Evolutionary conservation across 2,329 filamentous ascomycete species (phyloP).

Genomic region (Ophiostoma sp.): DNA sequence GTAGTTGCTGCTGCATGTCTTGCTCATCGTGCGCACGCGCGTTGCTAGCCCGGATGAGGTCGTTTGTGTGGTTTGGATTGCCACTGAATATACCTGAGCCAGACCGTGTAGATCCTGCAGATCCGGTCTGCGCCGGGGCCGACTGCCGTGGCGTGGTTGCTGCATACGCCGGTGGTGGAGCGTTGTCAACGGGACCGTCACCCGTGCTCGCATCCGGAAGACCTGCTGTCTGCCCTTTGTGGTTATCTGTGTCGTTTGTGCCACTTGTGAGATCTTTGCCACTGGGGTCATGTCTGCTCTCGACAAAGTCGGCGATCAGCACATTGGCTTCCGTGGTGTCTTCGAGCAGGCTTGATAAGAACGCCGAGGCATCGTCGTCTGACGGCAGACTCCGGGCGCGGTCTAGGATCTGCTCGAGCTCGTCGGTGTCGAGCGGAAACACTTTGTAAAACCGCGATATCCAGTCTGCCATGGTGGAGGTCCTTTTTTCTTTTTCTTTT

Average conservation of each 20-base stretch:
- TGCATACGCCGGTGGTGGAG: conserved; percentile 12
- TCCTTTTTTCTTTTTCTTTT: neutral
- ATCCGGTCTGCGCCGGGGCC: neutral
- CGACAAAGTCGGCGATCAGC: conserved; percentile 23
- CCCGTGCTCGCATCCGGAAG: neutral
- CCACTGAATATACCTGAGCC: neutral
- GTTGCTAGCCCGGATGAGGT: conserved; percentile 17
- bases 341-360: conserved; percentile 20
- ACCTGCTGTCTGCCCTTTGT: neutral
- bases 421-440: conserved; percentile 22
- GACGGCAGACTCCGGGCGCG: conserved; percentile 7
- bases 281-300: neutral
- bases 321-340: conserved; percentile 12
- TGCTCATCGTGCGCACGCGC: conserved; percentile 29
- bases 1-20: conserved; percentile 41
- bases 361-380: conserved; percentile 18
- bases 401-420: conserved; percentile 20
- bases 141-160: neutral
- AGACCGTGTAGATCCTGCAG: neutral
- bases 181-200: neutral
- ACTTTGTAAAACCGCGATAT: conserved; percentile 16
- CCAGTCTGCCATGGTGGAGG: conserved; percentile 9
- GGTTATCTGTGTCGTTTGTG: neutral
- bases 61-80: conserved; percentile 17
- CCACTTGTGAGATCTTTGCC: neutral